Base-by-base conservation (phyloP, 768 basidiomycete species). In the Russula abietina region DNA sequence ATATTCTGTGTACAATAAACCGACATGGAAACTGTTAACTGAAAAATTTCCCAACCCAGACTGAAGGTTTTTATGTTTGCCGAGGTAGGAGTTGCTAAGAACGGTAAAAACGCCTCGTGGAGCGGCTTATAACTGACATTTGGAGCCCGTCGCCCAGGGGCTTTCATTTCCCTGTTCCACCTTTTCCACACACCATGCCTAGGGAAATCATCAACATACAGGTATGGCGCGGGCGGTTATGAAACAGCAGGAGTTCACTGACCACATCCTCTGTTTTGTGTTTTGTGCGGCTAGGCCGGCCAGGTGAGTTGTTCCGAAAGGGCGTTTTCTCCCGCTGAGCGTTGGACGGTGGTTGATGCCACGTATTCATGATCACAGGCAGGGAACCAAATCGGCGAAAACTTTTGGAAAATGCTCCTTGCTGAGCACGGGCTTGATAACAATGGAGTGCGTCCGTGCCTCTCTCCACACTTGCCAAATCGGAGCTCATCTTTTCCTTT, bases 331-430 rank as follows among this genome's bases (percentile, higher is more conserved):
- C 30, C 24, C 39, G 56, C 22, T 28, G 46, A 43, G 19, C 46
- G 55, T n/a, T n/a, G 58, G 45, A 51, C 33, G 46, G 24, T 57
- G 19, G 46, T 26, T 32, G 67, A 51, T 11, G 41, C 36, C 30
- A 41, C 12, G 36, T 36, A 24, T 57, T 60, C 28, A 36, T 38
- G 14, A 39, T 1, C 16, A 57, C 65, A 86, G 84, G 87, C 87
- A 32, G 85, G 87, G 66, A 88, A 87, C 69, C 86, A 87, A 74
- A 83, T 91, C 49, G 92, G 93, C 57, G 89, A 91, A 69, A 81
- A 81, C 50, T 98, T 96, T 74, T 97, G 94, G 94, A 79, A 87
- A 63, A 86, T 88, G 81, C 83, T 96, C 60, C 80, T 97, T 26
- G 82, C 84, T 17, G 91, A 94, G 75, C 93, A 94, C 73, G 93